Evolutionary conservation across 2,329 filamentous ascomycete genomes (phyloP).

Genomic region (Scedosporium apiospermum): DNA sequence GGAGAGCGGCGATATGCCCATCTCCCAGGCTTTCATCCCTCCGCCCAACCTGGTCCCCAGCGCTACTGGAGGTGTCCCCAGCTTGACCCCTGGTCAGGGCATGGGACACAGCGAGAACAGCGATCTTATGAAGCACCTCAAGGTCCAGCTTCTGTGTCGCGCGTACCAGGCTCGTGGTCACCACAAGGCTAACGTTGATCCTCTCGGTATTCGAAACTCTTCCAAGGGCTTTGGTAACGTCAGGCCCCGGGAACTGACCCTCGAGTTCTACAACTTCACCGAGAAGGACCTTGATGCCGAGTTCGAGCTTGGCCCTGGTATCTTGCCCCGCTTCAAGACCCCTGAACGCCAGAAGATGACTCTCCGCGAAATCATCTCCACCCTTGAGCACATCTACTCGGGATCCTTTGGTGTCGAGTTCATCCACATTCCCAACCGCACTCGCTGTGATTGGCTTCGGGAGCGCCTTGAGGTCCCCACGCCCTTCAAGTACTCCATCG

Average conservation of each 20-base stretch:
- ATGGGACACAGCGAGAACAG: slow-evolving; percentile 55
- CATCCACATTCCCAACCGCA: slow-evolving; percentile 95
- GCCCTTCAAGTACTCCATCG: slow-evolving; percentile 94
- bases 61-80: slow-evolving; percentile 68
- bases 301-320: slow-evolving; percentile 86
- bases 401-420: slow-evolving; percentile 97
- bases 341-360: slow-evolving; percentile 92
- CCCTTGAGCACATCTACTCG: slow-evolving; percentile 94
- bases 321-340: slow-evolving; percentile 85
- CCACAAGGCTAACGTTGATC: slow-evolving; percentile 96
- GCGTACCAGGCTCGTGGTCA: slow-evolving; percentile 97
- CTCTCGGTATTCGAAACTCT: slow-evolving; percentile 75
- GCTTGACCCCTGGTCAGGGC: slow-evolving; percentile 60
- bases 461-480: slow-evolving; percentile 88
- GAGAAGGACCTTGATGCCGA: slow-evolving; percentile 90
- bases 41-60: slow-evolving; percentile 84
- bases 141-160: slow-evolving; percentile 93
- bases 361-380: slow-evolving; percentile 81
- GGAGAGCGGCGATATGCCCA: slow-evolving; percentile 95
- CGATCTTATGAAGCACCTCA: slow-evolving; percentile 84
- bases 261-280: slow-evolving; percentile 90
- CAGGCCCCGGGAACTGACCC: slow-evolving; percentile 84
- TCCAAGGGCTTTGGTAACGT: slow-evolving; percentile 74
- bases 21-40: slow-evolving; percentile 92
- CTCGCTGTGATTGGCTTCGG: slow-evolving; percentile 97